A percentile compares a stretch with the other conserved stretches of the same genome.
These are phyloP conservation scores for Cercis canadensis DNA, from an alignment of 306 rosid genomes.

Conservation along the genomic window DNA sequence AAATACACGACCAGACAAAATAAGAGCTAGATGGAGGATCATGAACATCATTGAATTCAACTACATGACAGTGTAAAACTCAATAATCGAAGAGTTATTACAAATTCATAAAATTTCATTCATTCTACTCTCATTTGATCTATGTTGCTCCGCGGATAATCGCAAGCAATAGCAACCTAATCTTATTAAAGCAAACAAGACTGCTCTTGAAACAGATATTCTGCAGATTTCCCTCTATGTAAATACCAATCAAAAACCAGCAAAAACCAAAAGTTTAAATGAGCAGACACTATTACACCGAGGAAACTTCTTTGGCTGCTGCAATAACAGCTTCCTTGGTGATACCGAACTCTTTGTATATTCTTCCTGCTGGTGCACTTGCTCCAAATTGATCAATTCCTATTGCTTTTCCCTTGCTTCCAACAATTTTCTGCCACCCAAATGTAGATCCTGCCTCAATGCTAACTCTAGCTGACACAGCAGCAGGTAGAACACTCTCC, in stretches of 20 bases:
- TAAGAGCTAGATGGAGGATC: constrained; percentile 8
- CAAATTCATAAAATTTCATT: constrained; percentile 47
- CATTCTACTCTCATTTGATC: constrained; percentile 42
- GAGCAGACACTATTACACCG: constrained; percentile 35
- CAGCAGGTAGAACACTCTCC: constrained; percentile 89
- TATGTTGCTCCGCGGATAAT: constrained; percentile 43
- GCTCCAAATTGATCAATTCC: constrained; percentile 96
- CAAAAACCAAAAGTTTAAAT: constrained; percentile 37
- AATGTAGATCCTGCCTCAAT: constrained; percentile 95
- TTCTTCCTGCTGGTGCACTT: constrained; percentile 92
- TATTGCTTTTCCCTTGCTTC: constrained; percentile 84
- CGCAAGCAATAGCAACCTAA: constrained; percentile 43
- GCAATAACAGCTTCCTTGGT: constrained; percentile 94
- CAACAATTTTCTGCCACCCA: constrained; percentile 91
- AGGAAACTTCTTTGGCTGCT: constrained; percentile 72
- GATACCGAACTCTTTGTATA: constrained; percentile 91
- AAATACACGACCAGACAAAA: constrained; percentile 1
- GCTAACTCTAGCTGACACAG: constrained; percentile 95
- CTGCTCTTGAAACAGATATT: constrained; percentile 45
- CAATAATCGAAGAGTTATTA: constrained; percentile 51
- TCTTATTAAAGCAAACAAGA: constrained; percentile 53
- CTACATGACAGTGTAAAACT: constrained; percentile 45
- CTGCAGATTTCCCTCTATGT: constrained; percentile 35
- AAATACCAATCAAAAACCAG: constrained; percentile 42
- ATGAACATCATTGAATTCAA: constrained; percentile 45